A percentile compares a stretch with the other conserved stretches of the same genome.
These are phyloP conservation scores for Penicillium robsamsonii DNA, from an alignment of 495 filamentous ascomycete species.

Conservation along the genomic window DNA sequence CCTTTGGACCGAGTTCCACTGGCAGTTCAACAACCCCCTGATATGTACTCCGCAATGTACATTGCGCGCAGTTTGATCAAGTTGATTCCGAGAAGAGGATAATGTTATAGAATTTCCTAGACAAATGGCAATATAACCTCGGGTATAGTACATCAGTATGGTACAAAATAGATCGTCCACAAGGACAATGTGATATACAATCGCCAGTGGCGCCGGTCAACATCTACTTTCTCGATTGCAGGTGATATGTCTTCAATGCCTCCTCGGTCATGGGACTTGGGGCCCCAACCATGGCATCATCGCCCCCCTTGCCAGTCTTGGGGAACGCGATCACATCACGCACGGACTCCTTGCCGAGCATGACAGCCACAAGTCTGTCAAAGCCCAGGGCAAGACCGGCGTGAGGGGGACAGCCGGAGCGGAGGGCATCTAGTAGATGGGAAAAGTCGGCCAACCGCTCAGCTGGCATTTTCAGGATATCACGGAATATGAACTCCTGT, in stretches of 20 bases:
- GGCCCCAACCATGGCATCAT: conserved; percentile 76
- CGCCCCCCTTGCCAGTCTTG: conserved; percentile 77
- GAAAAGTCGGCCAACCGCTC: conserved; percentile 71
- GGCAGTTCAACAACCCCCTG: background rate
- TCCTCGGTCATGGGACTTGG: conserved; percentile 63
- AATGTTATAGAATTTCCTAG: background rate
- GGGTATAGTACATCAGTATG: conserved; percentile 10
- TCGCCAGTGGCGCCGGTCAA: background rate
- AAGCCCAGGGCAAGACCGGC: conserved; percentile 92
- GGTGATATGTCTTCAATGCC: conserved; percentile 69
- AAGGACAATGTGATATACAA: background rate
- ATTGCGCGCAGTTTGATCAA: no score
- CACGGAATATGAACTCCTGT: conserved; percentile 80
- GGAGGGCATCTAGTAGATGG: conserved; percentile 78
- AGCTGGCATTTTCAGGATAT: conserved; percentile 67
- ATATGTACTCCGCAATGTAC: background rate
- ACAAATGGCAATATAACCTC: background rate
- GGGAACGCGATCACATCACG: conserved; percentile 96
- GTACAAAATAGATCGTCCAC: conserved; percentile 1
- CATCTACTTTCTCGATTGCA: conserved; percentile 30
- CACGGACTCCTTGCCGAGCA: conserved; percentile 71
- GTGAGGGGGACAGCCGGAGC: conserved; percentile 93
- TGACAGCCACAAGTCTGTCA: conserved; percentile 80
- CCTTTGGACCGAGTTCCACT: background rate
- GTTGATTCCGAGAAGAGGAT: background rate